Conservation (phyloP, 768 basidiomycete species). For the Cyclocybe aegerita region DNA sequence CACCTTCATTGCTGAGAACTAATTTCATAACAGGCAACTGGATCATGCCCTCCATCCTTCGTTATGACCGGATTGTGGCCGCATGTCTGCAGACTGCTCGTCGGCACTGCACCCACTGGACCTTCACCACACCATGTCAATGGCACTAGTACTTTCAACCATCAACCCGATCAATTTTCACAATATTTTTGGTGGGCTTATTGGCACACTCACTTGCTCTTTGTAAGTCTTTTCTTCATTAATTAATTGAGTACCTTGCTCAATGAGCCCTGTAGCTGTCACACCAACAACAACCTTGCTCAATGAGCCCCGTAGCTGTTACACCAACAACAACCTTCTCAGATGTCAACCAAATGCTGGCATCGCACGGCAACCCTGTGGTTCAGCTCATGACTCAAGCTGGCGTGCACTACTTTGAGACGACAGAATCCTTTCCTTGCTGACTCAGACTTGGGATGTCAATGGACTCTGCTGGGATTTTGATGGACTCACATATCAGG, state of each 20-base stretch:
- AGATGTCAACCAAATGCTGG: background rate
- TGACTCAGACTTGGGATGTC: background rate
- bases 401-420: background rate
- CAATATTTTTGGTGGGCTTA: too few species aligned
- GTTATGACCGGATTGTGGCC: background rate
- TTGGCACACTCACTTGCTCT: too few species aligned
- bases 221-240: too few species aligned
- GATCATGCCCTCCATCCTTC: background rate
- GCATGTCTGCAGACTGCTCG: background rate
- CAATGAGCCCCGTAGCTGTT: background rate
- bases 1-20: background rate
- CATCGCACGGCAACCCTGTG: background rate
- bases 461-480: constrained; percentile 1
- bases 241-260: too few species aligned
- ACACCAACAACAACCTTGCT: background rate
- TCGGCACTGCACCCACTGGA: background rate
- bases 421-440: too few species aligned
- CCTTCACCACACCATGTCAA: too few species aligned
- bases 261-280: background rate
- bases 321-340: background rate
- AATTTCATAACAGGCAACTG: background rate
- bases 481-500: background rate
- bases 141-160: too few species aligned
- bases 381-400: background rate
- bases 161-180: too few species aligned